Percentiles rank a stretch among this genome's conserved stretches.
phyloP scores from a whole-genome alignment of 2,329 filamentous ascomycete genomes.

The Amphichorda felina region DNA sequence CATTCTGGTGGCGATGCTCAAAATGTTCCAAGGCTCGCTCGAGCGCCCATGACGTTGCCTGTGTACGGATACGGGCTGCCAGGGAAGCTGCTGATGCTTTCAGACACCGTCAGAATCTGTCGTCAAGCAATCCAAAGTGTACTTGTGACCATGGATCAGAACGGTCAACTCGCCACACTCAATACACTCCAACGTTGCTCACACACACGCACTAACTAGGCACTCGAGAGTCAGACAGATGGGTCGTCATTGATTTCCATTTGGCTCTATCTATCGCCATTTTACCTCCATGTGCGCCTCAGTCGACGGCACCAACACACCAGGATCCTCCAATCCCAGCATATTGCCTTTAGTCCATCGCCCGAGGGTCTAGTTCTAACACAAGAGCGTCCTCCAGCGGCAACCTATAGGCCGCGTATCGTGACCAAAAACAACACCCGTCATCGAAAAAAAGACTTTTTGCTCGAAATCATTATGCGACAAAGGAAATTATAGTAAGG shows the following conservation, averaged over 20 bases:
- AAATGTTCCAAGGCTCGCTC: no score
- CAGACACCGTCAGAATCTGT: no score
- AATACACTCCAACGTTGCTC: no score
- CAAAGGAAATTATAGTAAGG: slow-evolving; percentile 16
- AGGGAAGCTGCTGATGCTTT: no score
- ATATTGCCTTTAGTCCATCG: background rate
- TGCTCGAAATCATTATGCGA: slow-evolving; percentile 14
- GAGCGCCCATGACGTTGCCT: no score
- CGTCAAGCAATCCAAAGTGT: no score
- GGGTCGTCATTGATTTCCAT: slow-evolving; percentile 1
- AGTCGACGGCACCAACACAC: background rate
- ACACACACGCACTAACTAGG: no score
- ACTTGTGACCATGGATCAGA: no score
- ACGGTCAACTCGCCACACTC: no score
- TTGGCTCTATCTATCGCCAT: slow-evolving; percentile 4
- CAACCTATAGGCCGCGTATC: background rate
- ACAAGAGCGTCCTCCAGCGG: slow-evolving; percentile 1
- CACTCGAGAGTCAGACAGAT: no score
- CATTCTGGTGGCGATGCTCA: no score
- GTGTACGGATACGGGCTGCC: no score
- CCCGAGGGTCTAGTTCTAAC: slow-evolving; percentile 3
- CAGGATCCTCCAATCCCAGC: slow-evolving; percentile 3
- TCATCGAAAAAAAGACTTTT: slow-evolving; percentile 4
- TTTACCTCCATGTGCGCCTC: slow-evolving; percentile 1
- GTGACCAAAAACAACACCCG: slow-evolving; percentile 1